Evolutionary conservation across 177 flowering plant genomes (phyloP), one percentile per base, ranked within the genome.

Genomic region (Tripterygium wilfordii): DNA sequence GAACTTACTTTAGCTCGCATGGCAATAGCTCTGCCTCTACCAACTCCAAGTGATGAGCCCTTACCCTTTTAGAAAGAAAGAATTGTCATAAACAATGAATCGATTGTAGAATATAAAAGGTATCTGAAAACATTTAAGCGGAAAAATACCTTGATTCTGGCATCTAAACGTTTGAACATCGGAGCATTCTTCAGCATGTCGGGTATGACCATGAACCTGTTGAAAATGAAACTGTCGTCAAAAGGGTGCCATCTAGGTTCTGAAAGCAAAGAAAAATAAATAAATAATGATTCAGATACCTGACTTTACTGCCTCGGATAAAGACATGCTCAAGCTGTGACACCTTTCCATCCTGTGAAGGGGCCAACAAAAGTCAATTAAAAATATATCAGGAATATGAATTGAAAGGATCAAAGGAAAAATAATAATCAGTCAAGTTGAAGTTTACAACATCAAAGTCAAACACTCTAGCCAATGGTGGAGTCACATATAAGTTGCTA

Each of bases 101-200:
- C 21, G 27, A 16, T 52, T 12, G n/a, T 15, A 6, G 5, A 21
- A 22, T n/a, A 7, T 7, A n/a, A 28, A 22, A 12, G 22, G 12
- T 44, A 25, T 15, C 10, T 14, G 21, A 36, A 8, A 3, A 35
- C 1, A 24, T 7, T 2, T 4, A 14, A 40, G 26, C 31, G 18
- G 7, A 55, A 23, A 20, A 8, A 25, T 70, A 88, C 98, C 87
- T 86, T 92, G 49, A 92, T 86, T 77, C 77, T 80, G 48, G 96
- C 83, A 71, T 88, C 98, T 23, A 83, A 63, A 35, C 94, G 90
- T 63, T 85, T 91, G 76, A 91, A 91, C 96, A 91, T 91, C 14
- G 98, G 98, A 64, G 98, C 98, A 74, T 92, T 86, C 74, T 92
- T 92, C 57, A 92, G 76, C 96, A 92, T 88, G 64, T 92, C 98